Percentiles rank a stretch among this genome's conserved stretches.
These are phyloP conservation scores for Mycena polygramma DNA, from an alignment of 768 basidiomycete genomes.

Conservation along the genomic window DNA sequence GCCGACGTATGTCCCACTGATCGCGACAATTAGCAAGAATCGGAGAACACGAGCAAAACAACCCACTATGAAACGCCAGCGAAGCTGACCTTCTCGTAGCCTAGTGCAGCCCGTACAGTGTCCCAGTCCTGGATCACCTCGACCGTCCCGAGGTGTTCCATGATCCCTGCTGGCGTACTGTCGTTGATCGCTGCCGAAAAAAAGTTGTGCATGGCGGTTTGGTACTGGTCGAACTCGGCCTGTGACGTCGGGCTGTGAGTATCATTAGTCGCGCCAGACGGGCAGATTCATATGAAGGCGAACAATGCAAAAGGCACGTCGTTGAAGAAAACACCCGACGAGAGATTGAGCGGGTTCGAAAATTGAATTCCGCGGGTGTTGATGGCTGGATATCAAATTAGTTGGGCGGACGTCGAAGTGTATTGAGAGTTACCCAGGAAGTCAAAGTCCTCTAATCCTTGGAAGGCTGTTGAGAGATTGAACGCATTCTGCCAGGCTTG, in stretches of 20 bases:
- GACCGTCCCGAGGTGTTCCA: constrained; percentile 18
- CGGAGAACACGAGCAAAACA: too few species aligned
- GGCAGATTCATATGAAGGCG: too few species aligned
- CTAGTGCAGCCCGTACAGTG: constrained; percentile 28
- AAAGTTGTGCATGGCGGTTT: constrained; percentile 29
- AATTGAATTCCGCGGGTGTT: constrained; percentile 37
- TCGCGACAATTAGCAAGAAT: too few species aligned
- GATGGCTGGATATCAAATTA: constrained; percentile 16
- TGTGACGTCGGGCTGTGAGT: constrained; percentile 14
- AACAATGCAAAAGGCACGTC: constrained; percentile 30
- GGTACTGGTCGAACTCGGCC: constrained; percentile 31
- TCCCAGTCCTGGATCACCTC: constrained; percentile 37
- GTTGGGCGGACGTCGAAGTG: too few species aligned
- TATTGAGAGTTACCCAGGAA: constrained; percentile 17
- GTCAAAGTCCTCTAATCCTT: constrained; percentile 33
- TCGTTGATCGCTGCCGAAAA: neutral
- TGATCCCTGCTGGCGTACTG: constrained; percentile 31
- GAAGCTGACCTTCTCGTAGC: constrained; percentile 31
- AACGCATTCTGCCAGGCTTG: constrained; percentile 33
- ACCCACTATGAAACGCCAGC: constrained; percentile 35
- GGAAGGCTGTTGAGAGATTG: constrained; percentile 18
- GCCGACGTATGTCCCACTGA: constrained; percentile 21
- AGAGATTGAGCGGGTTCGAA: constrained; percentile 38
- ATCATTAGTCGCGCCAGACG: too few species aligned
- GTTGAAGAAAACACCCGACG: constrained; percentile 31